Base-by-base conservation (phyloP, 2,329 filamentous ascomycete genomes). In the Aureobasidium sp. region DNA sequence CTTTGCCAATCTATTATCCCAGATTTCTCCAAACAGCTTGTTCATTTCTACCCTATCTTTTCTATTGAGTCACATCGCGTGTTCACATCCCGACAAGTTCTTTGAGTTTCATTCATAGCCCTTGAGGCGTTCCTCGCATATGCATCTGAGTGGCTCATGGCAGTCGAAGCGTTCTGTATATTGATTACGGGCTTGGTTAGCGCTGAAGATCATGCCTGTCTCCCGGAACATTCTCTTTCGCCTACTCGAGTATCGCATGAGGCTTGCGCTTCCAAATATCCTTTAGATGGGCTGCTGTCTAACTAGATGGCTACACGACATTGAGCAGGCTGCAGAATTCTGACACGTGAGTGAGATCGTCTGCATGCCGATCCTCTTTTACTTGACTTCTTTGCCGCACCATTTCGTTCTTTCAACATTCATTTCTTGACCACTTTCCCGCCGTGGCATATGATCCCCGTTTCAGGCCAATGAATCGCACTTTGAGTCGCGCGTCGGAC, bases 121-220 rank as follows among this genome's bases (percentile, higher is more conserved):
- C 31, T 60, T 42, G 34, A 60, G 29, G 39, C 36, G 41, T 60
- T 58, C 34, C 42, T 58, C 42, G 55, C 42, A 47, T 48, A 42
- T 22, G 31, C 42, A 48, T 48, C 7, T 48, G 55, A 34, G 45
- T 58, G 42, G 55, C 42, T 48, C 17, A n/a, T 60, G 42, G 41
- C 45, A 41, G 7, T 51, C 25, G 57, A 59, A 47, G 45, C 44
- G 57, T 60, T 41, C 44, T 51, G 27, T 42, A 51, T 49, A 51
- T 51, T 60, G 45, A 49, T 60, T 60, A 51, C 34, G 36, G 45
- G 57, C 22, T 22, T 27, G 57, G 36, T 58, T 58, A 48, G 55
- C 57, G 44, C 37, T 42, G 45, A 60, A 60, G 57, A 63, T 62
- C 59, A 45, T 49, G 36, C 20, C 37, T 55, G 48, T 58, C 55